Evolutionary conservation across 768 basidiomycete species (phyloP).

Genomic region (Mycena crocata): DNA sequence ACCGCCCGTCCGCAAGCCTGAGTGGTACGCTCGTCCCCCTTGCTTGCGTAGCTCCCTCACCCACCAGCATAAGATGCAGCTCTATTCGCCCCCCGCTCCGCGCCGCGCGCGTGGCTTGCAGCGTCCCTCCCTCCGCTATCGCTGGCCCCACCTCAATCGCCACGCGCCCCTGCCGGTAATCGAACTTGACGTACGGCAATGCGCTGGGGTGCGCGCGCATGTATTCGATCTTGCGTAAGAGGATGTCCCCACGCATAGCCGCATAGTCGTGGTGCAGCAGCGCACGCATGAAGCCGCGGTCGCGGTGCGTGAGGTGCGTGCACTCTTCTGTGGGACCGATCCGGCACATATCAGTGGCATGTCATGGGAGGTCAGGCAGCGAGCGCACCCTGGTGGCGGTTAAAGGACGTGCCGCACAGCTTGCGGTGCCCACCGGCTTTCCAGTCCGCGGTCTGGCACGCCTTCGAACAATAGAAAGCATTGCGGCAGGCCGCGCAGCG

Average conservation of each 20-base stretch:
- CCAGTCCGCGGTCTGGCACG: conserved; percentile 21
- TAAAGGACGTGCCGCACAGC: background rate
- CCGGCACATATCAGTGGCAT: too few relatives aligned
- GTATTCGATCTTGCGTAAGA: background rate
- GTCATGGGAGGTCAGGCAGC: background rate
- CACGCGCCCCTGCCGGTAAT: too few relatives aligned
- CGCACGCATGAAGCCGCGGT: conserved; percentile 13
- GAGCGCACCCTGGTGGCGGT: background rate
- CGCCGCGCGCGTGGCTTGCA: background rate
- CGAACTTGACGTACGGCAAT: background rate
- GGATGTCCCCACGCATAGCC: background rate
- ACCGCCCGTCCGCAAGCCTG: background rate
- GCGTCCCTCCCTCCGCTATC: too few relatives aligned
- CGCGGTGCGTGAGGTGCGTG: background rate
- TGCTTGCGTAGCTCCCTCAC: background rate
- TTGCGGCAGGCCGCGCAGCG: conserved; percentile 14
- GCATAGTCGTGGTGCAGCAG: background rate
- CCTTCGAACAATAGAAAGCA: conserved; percentile 6
- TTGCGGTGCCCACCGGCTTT: background rate
- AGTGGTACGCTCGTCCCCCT: conserved; percentile 5
- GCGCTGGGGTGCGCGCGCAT: background rate
- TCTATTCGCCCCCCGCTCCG: background rate
- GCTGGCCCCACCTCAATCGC: background rate
- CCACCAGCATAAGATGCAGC: conserved; percentile 2
- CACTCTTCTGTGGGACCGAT: background rate